Evolutionary conservation across 2,329 filamentous ascomycete species (phyloP).

Genomic region (Apiospora hydei): DNA sequence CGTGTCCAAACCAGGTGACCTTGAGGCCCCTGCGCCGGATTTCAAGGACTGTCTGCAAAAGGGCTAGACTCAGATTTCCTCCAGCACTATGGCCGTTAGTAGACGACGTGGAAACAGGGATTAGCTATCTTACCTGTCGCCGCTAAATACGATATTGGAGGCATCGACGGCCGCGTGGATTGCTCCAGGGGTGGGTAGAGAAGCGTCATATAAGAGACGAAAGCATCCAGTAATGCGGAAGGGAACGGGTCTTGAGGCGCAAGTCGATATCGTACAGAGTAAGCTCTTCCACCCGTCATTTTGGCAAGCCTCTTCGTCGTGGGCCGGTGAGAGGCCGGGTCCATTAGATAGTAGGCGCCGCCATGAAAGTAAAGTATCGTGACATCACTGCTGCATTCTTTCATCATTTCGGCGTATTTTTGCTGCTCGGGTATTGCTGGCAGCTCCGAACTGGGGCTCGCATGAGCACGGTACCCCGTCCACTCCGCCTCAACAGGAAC

Average conservation of each 20-base stretch:
- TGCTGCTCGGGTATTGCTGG: slow-evolving; percentile 67
- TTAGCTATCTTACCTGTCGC: slow-evolving; percentile 63
- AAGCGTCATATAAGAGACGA: slow-evolving; percentile 75
- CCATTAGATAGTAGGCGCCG: slow-evolving; percentile 76
- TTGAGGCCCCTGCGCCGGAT: slow-evolving; percentile 55
- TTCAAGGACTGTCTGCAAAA: slow-evolving; percentile 74
- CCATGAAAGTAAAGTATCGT: slow-evolving; percentile 80
- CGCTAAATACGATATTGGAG: slow-evolving; percentile 72
- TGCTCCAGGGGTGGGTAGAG: slow-evolving; percentile 75
- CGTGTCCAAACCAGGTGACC: slow-evolving; percentile 67
- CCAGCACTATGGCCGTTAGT: slow-evolving; percentile 63
- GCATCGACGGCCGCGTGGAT: slow-evolving; percentile 71
- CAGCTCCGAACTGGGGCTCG: slow-evolving; percentile 54
- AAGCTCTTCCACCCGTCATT: slow-evolving; percentile 70
- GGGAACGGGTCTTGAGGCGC: slow-evolving; percentile 80
- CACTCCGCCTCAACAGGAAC: slow-evolving; percentile 74
- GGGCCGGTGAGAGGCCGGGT: slow-evolving; percentile 71
- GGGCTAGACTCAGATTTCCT: slow-evolving; percentile 71
- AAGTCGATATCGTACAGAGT: slow-evolving; percentile 77
- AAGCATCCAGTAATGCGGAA: slow-evolving; percentile 73
- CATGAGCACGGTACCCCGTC: slow-evolving; percentile 72
- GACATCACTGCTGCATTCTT: slow-evolving; percentile 66
- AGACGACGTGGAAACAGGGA: not conserved
- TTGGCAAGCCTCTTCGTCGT: slow-evolving; percentile 68
- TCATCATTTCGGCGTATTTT: slow-evolving; percentile 72